These are phyloP conservation scores for Vaccinium myrtillus DNA, from an alignment of 148 eudicot species.

Conservation along the genomic window DNA sequence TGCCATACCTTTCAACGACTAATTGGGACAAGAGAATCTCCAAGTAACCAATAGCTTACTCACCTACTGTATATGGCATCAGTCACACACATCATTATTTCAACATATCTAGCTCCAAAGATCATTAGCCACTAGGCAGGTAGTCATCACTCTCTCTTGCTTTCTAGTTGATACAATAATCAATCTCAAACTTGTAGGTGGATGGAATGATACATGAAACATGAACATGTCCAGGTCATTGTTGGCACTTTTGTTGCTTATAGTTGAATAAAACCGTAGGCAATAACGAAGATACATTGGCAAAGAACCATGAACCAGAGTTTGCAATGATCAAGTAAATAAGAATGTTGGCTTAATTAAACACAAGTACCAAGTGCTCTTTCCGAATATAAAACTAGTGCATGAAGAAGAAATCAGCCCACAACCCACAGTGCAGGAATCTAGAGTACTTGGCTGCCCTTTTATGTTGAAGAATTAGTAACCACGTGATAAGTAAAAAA, in stretches of 20 bases:
- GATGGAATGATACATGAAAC: background rate
- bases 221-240: background rate
- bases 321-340: background rate
- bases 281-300: background rate
- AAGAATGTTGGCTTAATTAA: background rate
- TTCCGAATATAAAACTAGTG: background rate
- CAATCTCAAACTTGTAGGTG: background rate
- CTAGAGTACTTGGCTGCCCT: background rate
- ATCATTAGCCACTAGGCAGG: background rate
- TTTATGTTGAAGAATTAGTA: background rate
- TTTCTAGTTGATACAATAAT: background rate
- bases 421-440: background rate
- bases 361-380: background rate
- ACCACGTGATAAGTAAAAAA: background rate
- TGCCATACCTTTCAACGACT: background rate
- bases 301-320: background rate
- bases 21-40: background rate
- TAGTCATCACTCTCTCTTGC: background rate
- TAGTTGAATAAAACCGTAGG: background rate
- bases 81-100: background rate
- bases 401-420: background rate
- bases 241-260: background rate
- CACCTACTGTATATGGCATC: background rate
- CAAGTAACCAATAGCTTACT: background rate
- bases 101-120: background rate